Evolutionary conservation across 179 eudicot genomes (phyloP).

Genomic region (Heliamphora pulchella): DNA sequence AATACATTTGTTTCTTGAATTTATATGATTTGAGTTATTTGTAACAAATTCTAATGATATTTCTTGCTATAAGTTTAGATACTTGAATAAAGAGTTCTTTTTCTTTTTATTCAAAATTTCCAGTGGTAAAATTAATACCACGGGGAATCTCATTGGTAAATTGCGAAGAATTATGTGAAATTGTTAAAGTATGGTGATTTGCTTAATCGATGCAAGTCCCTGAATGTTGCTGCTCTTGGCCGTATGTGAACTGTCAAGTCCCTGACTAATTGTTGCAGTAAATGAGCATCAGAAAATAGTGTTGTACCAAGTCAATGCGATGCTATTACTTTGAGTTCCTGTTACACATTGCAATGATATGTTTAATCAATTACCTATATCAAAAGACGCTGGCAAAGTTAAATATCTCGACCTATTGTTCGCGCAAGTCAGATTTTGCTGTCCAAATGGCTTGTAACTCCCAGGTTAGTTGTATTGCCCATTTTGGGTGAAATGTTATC

Average conservation of each 20-base stretch:
- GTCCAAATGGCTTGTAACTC: background rate
- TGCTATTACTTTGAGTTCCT: background rate
- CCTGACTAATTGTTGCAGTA: no score
- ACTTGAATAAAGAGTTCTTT: no score
- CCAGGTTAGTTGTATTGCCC: background rate
- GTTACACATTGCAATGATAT: background rate
- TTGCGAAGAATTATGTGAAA: slow-evolving; percentile 78
- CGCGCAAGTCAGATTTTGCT: background rate
- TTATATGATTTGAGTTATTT: no score
- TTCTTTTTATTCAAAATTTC: slow-evolving; percentile 52
- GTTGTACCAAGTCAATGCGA: background rate
- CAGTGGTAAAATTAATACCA: slow-evolving; percentile 89
- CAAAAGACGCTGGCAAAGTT: background rate
- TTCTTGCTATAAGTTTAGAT: no score
- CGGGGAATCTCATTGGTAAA: slow-evolving; percentile 73
- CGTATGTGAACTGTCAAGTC: slow-evolving; percentile 75
- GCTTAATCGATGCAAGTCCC: slow-evolving; percentile 76
- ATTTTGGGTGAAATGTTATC: background rate
- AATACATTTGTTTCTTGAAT: no score
- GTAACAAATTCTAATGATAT: no score
- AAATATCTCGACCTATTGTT: background rate
- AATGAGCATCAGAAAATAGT: background rate
- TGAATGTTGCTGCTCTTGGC: slow-evolving; percentile 94
- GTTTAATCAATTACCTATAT: background rate
- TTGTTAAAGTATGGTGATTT: slow-evolving; percentile 86